Evolutionary conservation across 495 filamentous ascomycete genomes (phyloP), one percentile per base, ranked within the genome.

Genomic region (Aspergillus affinis): DNA sequence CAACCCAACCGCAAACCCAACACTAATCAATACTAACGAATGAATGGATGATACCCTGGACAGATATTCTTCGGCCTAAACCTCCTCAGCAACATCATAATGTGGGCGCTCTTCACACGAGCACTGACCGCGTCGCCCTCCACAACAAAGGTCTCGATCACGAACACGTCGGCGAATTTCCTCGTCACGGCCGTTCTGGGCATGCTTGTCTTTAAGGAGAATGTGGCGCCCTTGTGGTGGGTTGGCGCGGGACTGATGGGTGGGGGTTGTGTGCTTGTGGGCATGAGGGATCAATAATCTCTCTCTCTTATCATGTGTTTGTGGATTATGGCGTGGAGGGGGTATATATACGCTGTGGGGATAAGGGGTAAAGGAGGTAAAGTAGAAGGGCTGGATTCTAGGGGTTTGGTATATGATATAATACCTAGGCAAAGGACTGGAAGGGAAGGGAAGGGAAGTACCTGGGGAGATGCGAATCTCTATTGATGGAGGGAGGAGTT

Each of bases 131-230:
- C 87, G 29, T 90, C 88, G 1, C 79, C 88, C 41, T 95, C 91
- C 1, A 96, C 94, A 7, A 92, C 90, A 0, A 92, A 93, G 64
- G 94, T 96, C 48, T 90, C 87, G 36, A 89, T 98, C 70, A 88
- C 97, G 61, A 98, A 98, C 69, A 97, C 93, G 4, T 89, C 89
- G 23, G 79, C 90, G 13, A 98, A 98, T 77, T 98, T 98, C 77
- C 77, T 97, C 65, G 68, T 94, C 55, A 97, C 93, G 1, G 94
- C 94, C 10, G 51, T 98, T n/a, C 73, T 96, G 23, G 92, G 94
- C 0, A 83, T 84, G 67, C 55, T 86, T 51, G 82, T 95, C 6
- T 95, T 95, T 70, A 67, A 78, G 19, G 91, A 95, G 75, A 67
- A 73, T 6, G 77, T 95, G 48, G 86, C 87, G 9, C 86, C 86